Conservation (phyloP, 164 flowering plant species). For the Vitis labrusca region DNA sequence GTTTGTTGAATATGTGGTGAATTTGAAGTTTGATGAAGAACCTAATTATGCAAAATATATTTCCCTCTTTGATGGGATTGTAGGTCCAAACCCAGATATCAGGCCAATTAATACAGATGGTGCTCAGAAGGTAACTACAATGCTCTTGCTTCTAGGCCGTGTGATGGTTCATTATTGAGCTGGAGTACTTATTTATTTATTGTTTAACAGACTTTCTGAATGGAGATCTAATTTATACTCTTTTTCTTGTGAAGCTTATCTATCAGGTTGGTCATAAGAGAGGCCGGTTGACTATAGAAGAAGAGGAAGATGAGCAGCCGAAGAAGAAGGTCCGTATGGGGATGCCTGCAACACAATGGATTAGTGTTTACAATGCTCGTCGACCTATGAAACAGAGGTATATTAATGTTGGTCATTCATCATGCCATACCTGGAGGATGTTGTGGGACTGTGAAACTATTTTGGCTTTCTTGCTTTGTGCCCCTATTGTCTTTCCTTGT, state of each 20-base stretch:
- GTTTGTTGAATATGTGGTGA: constrained; percentile 59
- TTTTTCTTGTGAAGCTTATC: constrained; percentile 31
- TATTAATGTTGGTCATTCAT: neutral
- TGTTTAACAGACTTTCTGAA: neutral
- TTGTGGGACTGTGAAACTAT: neutral
- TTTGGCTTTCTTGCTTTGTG: neutral
- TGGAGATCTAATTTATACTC: neutral
- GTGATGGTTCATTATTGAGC: neutral
- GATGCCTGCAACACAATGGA: constrained; percentile 69
- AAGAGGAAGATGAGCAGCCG: constrained; percentile 62
- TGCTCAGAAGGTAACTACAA: constrained; percentile 54
- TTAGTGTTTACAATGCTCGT: constrained; percentile 59
- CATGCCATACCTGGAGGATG: neutral
- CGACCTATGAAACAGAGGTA: constrained; percentile 76
- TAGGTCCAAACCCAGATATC: constrained; percentile 51
- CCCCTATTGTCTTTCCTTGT: neutral
- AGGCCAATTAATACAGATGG: constrained; percentile 72
- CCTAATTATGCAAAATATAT: constrained; percentile 63
- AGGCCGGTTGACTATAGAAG: constrained; percentile 46
- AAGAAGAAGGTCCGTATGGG: constrained; percentile 66
- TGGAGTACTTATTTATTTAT: neutral
- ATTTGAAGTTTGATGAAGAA: constrained; percentile 68
- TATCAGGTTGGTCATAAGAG: constrained; percentile 63
- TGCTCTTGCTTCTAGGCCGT: neutral
- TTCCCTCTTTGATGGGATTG: constrained; percentile 57